phyloP scores from a whole-genome alignment of 805 yeast species.

The Maudiozyma bulderi region DNA sequence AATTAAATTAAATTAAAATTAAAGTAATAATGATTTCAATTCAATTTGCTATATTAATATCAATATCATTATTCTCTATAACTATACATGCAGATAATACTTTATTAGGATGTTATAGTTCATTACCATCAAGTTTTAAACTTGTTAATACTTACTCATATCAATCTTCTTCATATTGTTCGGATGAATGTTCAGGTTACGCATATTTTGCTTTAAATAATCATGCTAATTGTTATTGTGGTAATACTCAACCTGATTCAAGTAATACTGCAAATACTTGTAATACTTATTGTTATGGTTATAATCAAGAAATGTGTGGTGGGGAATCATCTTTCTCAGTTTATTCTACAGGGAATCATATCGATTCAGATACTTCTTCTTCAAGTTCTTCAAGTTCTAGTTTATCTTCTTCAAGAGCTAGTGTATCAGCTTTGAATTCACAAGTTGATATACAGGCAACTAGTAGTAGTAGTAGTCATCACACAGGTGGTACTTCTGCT shows the following conservation, averaged over 20 bases:
- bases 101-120: constrained; percentile 15
- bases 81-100: not conserved
- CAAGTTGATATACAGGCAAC: not conserved
- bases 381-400: constrained; percentile 5
- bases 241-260: constrained; percentile 15
- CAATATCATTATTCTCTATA: not conserved
- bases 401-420: constrained; percentile 3
- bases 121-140: constrained; percentile 24
- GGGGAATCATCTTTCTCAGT: constrained; percentile 42
- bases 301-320: constrained; percentile 51
- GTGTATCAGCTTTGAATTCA: not conserved
- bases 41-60: no score
- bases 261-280: constrained; percentile 14
- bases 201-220: constrained; percentile 25
- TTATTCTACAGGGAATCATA: constrained; percentile 27
- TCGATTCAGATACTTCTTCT: constrained; percentile 3
- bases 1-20: no score
- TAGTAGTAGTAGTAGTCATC: constrained; percentile 11
- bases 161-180: constrained; percentile 25
- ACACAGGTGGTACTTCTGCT: not conserved
- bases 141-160: constrained; percentile 15
- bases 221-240: constrained; percentile 27
- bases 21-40: no score
- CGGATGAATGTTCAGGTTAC: constrained; percentile 14
- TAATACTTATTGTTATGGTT: constrained; percentile 45